phyloP scores from a whole-genome alignment of 768 basidiomycete genomes.

The Suillus decipiens region DNA sequence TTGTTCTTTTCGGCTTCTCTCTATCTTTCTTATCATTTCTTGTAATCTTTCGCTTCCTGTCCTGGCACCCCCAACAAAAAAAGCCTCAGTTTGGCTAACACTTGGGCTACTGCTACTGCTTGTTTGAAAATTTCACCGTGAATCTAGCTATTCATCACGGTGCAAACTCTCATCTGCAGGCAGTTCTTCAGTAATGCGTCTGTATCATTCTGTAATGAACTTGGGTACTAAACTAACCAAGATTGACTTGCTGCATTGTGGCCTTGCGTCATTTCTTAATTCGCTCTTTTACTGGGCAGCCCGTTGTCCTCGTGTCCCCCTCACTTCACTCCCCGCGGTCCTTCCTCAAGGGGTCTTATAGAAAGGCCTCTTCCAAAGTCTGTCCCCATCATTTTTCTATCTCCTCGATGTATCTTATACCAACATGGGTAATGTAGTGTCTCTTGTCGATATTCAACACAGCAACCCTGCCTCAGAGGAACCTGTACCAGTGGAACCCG shows the following conservation, averaged over 20 bases:
- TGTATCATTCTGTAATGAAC: slow-evolving; percentile 18
- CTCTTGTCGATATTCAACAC: slow-evolving; percentile 31
- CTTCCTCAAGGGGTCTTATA: slow-evolving; percentile 23
- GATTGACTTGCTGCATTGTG: slow-evolving; percentile 14
- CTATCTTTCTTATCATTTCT: slow-evolving; percentile 4
- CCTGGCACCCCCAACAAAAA: not conserved
- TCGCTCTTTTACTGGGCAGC: slow-evolving; percentile 23
- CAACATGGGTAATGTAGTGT: slow-evolving; percentile 35
- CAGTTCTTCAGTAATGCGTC: slow-evolving; percentile 19
- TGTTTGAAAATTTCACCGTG: slow-evolving; percentile 12
- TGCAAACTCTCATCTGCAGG: slow-evolving; percentile 5
- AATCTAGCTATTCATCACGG: slow-evolving; percentile 8
- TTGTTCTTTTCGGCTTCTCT: not conserved
- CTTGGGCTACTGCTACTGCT: not conserved
- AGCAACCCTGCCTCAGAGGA: slow-evolving; percentile 21
- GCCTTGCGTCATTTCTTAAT: slow-evolving; percentile 27
- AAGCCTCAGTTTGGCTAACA: not conserved
- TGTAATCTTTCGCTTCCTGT: not conserved
- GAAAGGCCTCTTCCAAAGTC: slow-evolving; percentile 25
- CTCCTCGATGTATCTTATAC: slow-evolving; percentile 18
- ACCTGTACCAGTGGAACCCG: slow-evolving; percentile 7
- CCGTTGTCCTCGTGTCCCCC: slow-evolving; percentile 32
- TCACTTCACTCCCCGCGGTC: slow-evolving; percentile 31
- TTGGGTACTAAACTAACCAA: slow-evolving; percentile 20
- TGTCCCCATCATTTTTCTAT: slow-evolving; percentile 15